Conservation (phyloP, 495 filamentous ascomycete genomes). For the Tuber calosporum region DNA sequence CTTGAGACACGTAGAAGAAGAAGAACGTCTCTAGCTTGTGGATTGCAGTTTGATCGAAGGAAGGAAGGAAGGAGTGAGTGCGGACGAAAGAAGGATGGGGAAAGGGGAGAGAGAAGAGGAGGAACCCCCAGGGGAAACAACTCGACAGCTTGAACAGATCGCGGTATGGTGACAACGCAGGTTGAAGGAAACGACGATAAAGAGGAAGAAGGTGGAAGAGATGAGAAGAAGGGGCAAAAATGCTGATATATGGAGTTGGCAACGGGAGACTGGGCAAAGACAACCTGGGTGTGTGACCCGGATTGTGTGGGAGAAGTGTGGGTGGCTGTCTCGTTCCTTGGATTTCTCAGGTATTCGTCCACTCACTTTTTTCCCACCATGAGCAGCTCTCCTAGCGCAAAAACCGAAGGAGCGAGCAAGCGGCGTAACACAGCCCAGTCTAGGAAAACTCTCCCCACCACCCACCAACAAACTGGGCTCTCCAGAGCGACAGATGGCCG, state of each 20-base stretch:
- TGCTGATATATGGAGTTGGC: conserved; percentile 39
- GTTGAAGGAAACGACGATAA: conserved; percentile 38
- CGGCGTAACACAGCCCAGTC: conserved; percentile 3
- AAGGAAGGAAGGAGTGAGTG: conserved; percentile 29
- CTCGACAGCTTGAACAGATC: conserved; percentile 35
- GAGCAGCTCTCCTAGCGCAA: conserved; percentile 19
- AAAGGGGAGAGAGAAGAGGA: conserved; percentile 29
- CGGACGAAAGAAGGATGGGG: conserved; percentile 11
- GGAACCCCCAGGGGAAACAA: conserved; percentile 36
- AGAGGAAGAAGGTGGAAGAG: conserved; percentile 26
- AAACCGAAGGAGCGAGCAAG: conserved; percentile 4
- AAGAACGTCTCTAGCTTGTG: conserved; percentile 41
- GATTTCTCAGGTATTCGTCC: conserved; percentile 9
- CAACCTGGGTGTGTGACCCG: conserved; percentile 20
- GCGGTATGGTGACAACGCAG: conserved; percentile 42
- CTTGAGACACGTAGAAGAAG: conserved; percentile 40
- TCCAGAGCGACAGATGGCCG: neutral
- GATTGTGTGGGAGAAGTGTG: conserved; percentile 1
- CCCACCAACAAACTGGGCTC: neutral
- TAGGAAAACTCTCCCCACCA: neutral
- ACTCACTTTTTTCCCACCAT: conserved; percentile 18
- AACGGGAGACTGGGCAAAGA: conserved; percentile 24
- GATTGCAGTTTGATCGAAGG: conserved; percentile 41
- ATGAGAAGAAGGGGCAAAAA: conserved; percentile 39
- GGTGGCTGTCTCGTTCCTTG: conserved; percentile 34